Conservation (phyloP, 495 filamentous ascomycete species). For the Xanthoparmelia taractica region DNA sequence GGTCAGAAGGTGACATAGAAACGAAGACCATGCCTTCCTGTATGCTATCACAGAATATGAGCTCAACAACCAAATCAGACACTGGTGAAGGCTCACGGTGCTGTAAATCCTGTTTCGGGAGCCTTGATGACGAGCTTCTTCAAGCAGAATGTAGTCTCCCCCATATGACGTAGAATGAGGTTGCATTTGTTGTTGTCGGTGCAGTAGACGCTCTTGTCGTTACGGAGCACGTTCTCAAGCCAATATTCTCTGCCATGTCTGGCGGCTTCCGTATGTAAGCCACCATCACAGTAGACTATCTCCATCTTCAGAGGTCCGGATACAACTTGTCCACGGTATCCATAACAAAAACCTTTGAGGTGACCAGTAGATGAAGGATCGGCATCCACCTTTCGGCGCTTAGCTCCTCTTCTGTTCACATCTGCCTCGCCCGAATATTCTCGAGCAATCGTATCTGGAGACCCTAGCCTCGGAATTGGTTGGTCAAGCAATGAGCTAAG, state of each 20-base stretch:
- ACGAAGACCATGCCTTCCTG: slow-evolving; percentile 93
- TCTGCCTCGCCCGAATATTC: slow-evolving; percentile 34
- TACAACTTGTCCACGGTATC: slow-evolving; percentile 74
- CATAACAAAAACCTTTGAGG: slow-evolving; percentile 61
- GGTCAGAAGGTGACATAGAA: slow-evolving; percentile 70
- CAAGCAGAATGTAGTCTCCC: slow-evolving; percentile 67
- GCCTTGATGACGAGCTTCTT: slow-evolving; percentile 84
- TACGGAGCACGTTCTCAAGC: slow-evolving; percentile 73
- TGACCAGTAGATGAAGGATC: slow-evolving; percentile 44
- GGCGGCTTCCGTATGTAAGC: slow-evolving; percentile 55
- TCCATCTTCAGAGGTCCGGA: slow-evolving; percentile 75
- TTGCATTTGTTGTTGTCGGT: slow-evolving; percentile 79
- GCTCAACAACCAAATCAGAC: neutral
- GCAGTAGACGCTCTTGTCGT: slow-evolving; percentile 81
- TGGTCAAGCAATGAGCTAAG: slow-evolving; percentile 43
- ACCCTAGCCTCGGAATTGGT: slow-evolving; percentile 34
- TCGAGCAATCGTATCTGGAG: slow-evolving; percentile 35
- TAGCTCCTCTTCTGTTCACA: slow-evolving; percentile 45
- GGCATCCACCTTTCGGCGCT: slow-evolving; percentile 68
- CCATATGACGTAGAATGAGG: slow-evolving; percentile 71
- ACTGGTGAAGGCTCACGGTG: slow-evolving; percentile 57
- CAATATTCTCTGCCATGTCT: slow-evolving; percentile 47
- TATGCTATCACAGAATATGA: slow-evolving; percentile 45
- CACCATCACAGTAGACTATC: slow-evolving; percentile 82
- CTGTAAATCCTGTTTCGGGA: slow-evolving; percentile 69